Conservation (phyloP, 306 rosid genomes). For the Cicer cuneatum region DNA sequence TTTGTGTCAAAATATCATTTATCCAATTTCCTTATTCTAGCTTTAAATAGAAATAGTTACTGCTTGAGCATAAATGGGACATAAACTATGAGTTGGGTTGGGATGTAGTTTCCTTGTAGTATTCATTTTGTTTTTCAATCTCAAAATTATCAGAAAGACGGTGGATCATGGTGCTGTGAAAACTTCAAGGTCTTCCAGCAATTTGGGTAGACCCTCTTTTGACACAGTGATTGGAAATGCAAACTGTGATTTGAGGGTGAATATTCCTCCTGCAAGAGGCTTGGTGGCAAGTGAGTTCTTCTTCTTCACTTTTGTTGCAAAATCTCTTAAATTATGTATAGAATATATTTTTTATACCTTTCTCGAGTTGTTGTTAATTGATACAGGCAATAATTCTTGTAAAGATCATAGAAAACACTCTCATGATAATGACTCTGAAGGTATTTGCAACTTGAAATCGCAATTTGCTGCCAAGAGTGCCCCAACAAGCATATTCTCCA, state of each 20-base stretch:
- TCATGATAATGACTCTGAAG: constrained; percentile 46
- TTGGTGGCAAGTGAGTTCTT: constrained; percentile 44
- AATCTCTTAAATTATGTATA: constrained; percentile 38
- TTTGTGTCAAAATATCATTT: too few relatives aligned
- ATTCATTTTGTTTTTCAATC: not conserved
- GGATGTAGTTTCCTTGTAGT: not conserved
- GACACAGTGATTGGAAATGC: constrained; percentile 42
- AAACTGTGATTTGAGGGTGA: constrained; percentile 44
- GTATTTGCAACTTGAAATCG: constrained; percentile 45
- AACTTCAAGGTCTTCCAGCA: constrained; percentile 44
- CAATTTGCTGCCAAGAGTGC: constrained; percentile 70
- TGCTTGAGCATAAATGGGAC: not conserved
- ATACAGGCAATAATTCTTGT: constrained; percentile 50
- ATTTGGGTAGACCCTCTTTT: constrained; percentile 42
- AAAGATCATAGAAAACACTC: constrained; percentile 45
- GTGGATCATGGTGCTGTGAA: constrained; percentile 44
- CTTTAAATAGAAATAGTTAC: not conserved
- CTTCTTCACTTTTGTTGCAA: constrained; percentile 22
- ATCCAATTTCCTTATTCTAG: too few relatives aligned
- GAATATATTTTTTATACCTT: constrained; percentile 27
- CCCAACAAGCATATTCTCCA: constrained; percentile 70
- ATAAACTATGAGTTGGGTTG: not conserved
- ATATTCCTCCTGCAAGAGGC: constrained; percentile 38
- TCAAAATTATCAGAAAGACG: constrained; percentile 54
- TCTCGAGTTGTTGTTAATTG: constrained; percentile 31